Evolutionary conservation across 1,139 yeast genomes (phyloP), one percentile per base, ranked within the genome.

Genomic region (Yamadazyma diddensiae): DNA sequence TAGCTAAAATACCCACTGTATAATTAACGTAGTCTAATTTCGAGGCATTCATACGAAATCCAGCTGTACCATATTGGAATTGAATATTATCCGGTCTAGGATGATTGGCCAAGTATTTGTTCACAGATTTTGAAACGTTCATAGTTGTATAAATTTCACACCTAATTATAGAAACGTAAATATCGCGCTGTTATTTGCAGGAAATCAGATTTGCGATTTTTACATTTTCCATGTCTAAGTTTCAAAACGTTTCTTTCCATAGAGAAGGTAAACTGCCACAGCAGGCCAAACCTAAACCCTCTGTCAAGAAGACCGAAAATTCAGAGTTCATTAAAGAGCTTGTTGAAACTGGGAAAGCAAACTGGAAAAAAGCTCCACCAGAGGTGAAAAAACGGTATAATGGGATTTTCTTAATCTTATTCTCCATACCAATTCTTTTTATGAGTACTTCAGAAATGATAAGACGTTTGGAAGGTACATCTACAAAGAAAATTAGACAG

Each of bases 21-120:
- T 78, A 88, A 57, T 86, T 82, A 30, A 90, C 94, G 19, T 90
- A 82, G 53, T 87, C 95, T 44, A 92, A 65, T 17, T 73, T 57
- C 28, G 61, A 55, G 4, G 95, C 92, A 35, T 76, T 65, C 66
- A 82, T 81, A 42, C 99, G 77, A 65, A 94, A 92, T 6, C 99
- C 99, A 1, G 99, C 98, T 1, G 99, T 92, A 13, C 99, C 99
- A 53, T 92, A 92, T 12, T 74, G 59, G 53, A 74, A 82, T 2
- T 46, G 52, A 29, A 70, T 51, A 14, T 61, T 65, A 11, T 62
- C 62, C 0, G 82, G 76, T 45, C 70, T 68, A 13, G 75, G 70
- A 41, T 73, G 72, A 10, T 39, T 36, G n/a, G 34, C 12, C 16
- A 39, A 31, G 26, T 24, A 39, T 19, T 36, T 21, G 17, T 16